Evolutionary conservation across 345 rosid genomes (phyloP).

Genomic region (Eucalyptus erythrocorys): DNA sequence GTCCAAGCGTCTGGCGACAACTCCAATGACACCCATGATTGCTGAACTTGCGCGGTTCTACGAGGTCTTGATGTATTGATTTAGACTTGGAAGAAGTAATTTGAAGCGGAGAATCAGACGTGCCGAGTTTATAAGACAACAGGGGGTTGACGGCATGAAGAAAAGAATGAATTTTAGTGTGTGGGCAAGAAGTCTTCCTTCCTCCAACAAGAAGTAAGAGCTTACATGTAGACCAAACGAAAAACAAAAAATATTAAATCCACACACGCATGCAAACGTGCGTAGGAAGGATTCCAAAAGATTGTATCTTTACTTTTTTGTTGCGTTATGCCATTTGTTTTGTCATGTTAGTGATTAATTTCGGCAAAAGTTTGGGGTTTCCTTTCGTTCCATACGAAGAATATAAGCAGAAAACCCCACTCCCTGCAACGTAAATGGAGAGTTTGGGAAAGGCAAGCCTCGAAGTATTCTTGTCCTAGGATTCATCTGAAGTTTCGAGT

Average conservation of each 20-base stretch:
- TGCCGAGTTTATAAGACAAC: background rate
- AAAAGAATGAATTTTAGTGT: background rate
- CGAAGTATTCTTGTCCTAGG: background rate
- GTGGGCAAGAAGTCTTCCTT: background rate
- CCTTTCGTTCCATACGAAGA: background rate
- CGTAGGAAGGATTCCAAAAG: background rate
- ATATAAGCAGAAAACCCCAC: background rate
- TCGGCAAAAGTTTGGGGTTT: background rate
- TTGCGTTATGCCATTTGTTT: background rate
- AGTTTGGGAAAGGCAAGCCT: background rate
- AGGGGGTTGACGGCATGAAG: background rate
- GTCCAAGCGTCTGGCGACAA: slow-evolving; percentile 47
- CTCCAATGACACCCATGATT: slow-evolving; percentile 43
- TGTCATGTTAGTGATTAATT: background rate
- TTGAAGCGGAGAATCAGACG: background rate
- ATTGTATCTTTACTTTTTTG: background rate
- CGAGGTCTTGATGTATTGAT: background rate
- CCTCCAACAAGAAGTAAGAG: background rate
- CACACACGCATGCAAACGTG: background rate
- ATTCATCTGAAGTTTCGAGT: background rate
- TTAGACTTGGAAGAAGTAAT: background rate
- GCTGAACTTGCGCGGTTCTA: background rate
- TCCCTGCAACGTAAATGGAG: background rate
- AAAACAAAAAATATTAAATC: background rate
- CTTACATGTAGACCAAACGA: background rate